These are phyloP conservation scores for Fusarium succisae DNA, from an alignment of 2,329 filamentous ascomycete species.

Conservation along the genomic window DNA sequence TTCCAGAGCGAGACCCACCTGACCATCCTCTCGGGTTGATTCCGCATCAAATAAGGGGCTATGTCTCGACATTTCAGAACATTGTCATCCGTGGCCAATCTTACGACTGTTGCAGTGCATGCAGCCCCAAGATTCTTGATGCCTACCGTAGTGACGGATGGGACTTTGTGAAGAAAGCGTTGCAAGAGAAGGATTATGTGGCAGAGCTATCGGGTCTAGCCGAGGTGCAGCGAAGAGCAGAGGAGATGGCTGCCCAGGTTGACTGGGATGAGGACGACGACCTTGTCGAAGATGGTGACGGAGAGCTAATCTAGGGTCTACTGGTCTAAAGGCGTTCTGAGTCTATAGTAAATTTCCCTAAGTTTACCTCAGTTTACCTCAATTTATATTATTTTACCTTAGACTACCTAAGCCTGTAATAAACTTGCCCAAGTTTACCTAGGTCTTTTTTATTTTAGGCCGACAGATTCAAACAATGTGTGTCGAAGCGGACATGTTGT, in stretches of 20 bases:
- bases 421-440: background rate
- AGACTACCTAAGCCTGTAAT: background rate
- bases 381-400: background rate
- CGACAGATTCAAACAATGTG: slow-evolving; percentile 1
- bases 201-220: slow-evolving; percentile 78
- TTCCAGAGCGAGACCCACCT: slow-evolving; percentile 64
- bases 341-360: background rate
- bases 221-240: slow-evolving; percentile 72
- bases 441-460: background rate
- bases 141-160: slow-evolving; percentile 76
- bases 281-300: slow-evolving; percentile 43
- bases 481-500: slow-evolving; percentile 15
- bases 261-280: slow-evolving; percentile 70
- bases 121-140: slow-evolving; percentile 74
- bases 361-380: background rate
- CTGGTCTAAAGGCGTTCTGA: background rate
- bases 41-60: slow-evolving; percentile 84
- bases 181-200: slow-evolving; percentile 81
- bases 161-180: slow-evolving; percentile 78
- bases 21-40: slow-evolving; percentile 74
- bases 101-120: slow-evolving; percentile 85
- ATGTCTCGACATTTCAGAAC: slow-evolving; percentile 77
- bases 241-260: slow-evolving; percentile 61
- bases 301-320: slow-evolving; percentile 25
- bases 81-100: slow-evolving; percentile 77